phyloP scores from a whole-genome alignment of 2,329 filamentous ascomycete genomes.

The Annulohypoxylon truncatum region DNA sequence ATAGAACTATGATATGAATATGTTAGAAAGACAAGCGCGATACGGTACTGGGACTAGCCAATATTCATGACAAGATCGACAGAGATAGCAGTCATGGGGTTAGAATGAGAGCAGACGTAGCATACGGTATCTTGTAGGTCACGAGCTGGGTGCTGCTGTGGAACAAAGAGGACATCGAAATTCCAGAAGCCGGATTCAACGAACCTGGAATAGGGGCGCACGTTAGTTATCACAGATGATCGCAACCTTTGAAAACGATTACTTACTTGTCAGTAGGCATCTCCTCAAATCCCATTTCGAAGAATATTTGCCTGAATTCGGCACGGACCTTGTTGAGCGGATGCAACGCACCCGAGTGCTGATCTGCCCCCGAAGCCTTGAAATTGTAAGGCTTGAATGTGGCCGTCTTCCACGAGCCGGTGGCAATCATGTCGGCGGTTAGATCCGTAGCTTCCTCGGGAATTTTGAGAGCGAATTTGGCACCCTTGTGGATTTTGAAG shows the following conservation, averaged over 20 bases:
- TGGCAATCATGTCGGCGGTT: constrained; percentile 90
- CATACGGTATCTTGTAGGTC: constrained; percentile 87
- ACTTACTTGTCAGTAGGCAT: constrained; percentile 77
- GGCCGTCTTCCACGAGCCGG: constrained; percentile 90
- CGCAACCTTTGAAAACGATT: background rate
- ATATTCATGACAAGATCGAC: background rate
- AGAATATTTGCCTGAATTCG: constrained; percentile 94
- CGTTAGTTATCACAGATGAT: constrained; percentile 3
- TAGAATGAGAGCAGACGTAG: background rate
- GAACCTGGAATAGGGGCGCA: constrained; percentile 66
- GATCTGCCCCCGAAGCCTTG: constrained; percentile 68
- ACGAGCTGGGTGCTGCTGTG: constrained; percentile 96
- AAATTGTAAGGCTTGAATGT: constrained; percentile 81
- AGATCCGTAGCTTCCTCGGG: constrained; percentile 94
- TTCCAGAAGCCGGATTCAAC: constrained; percentile 99
- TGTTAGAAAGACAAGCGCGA: constrained; percentile 6
- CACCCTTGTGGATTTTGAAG: constrained; percentile 86
- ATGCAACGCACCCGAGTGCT: constrained; percentile 70
- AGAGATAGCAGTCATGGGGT: background rate
- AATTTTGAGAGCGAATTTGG: constrained; percentile 89
- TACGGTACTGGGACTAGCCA: background rate
- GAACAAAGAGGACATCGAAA: constrained; percentile 96
- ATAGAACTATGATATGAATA: constrained; percentile 71
- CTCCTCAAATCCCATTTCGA: constrained; percentile 98
- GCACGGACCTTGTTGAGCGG: constrained; percentile 93